Evolutionary conservation across 73 alveolate species (phyloP), one percentile per base, ranked within the genome.

Genomic region (Uronychia setigera): DNA sequence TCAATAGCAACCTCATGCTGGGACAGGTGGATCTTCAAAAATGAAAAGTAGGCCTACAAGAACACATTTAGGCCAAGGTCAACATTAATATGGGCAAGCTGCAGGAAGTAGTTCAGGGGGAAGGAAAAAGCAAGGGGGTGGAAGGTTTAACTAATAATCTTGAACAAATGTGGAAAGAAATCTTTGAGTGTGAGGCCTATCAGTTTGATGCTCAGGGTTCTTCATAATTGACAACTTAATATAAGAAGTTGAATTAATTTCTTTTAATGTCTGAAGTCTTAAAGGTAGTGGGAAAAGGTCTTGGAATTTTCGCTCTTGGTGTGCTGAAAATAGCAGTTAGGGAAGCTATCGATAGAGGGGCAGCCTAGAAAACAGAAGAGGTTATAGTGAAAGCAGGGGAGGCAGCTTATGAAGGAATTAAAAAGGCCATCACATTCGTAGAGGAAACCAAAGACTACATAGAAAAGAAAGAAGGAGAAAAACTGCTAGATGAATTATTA

Each of bases 11-110:
- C 92, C 86, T 0, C 95, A 89, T 67, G 95, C 95, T 0, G 91
- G 92, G 29, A 89, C 95, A 13, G 95, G 95, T 28, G 95, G 95
- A 30, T 77, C 90, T 32, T 89, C 95, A 1, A 89, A 89, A 77
- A 84, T 89, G 84, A 84, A 60, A 67, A 35, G 81, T 32, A 33
- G 94, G 34, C 94, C 95, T 26, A 78, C 77, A 9, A 33, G 80
- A 29, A 83, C 35, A 26, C 27, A 28, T 0, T 30, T 26, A 33
- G 84, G 83, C 28, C 82, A 59, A 26, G 82, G 78, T 1, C 28
- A 32, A 1, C 78, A 80, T 80, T 19, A 77, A 28, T 19, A 5
- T 1, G 29, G 19, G 67, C 67, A 46, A 5, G 67, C 67, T 46
- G 67, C 67, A 46, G 67, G 67, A 19, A 46, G 67, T 19, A 46